Base-by-base conservation (phyloP, 345 rosid species). In the Salix viminalis region DNA sequence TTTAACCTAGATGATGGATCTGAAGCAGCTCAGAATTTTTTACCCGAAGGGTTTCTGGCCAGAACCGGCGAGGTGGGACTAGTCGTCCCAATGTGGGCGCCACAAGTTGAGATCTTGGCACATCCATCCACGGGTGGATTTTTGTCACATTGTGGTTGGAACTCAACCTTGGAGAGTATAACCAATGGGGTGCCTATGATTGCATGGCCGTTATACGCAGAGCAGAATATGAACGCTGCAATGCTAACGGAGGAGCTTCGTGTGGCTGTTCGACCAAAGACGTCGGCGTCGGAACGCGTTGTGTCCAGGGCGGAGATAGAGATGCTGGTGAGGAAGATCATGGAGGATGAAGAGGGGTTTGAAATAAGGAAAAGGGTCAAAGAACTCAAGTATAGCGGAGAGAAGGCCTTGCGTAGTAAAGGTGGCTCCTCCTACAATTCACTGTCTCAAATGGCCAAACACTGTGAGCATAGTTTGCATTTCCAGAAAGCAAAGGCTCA, bases 81-180 rank as follows among this genome's bases (percentile, higher is more conserved):
- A 16, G 81, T 87, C 48, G 77, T 90, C 23, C 82, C 89, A 1
- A 39, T 37, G 28, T 91, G 96, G 97, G 91, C 89, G 23, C 90
- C 90, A 0, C 92, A 92, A 76, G 72, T 81, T 13, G 82, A 87
- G 76, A 84, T 92, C 68, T 73, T 91, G 77, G 74, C 79, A 54
- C 93, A 91, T 75, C 75, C 71, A 28, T 82, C 90, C 1, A 79
- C 85, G 5, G 97, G 94, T 18, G 91, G 90, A 39, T 91, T 91
- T 76, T 75, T 92, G n/a, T 84, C 95, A 8, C 97, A 92, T 48
- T 83, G 94, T 15, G 97, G 95, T 6, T 91, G 97, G 95, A 87
- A 86, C 37, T 92, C 95, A 5, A 80, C 79, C 0, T 64, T 89
- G 13, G 97, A 91, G 78, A 88, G 96, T 34, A 74, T 90, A n/a